Evolutionary conservation across 2,329 filamentous ascomycete species (phyloP).

Genomic region (Venturia aucupariae): DNA sequence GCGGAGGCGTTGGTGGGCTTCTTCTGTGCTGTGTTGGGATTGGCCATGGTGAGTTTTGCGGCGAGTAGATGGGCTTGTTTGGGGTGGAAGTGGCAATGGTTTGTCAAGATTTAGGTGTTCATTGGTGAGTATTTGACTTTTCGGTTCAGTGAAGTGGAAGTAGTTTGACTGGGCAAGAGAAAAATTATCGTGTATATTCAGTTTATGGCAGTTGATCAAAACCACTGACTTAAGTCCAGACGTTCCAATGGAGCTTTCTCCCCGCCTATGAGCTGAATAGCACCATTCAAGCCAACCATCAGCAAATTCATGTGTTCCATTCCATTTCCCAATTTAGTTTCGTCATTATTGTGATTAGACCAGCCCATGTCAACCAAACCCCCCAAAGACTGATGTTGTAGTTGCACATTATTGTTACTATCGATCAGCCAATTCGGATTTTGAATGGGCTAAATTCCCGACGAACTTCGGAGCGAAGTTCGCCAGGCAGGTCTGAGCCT

Average conservation of each 20-base stretch:
- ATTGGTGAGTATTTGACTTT: too few relatives aligned
- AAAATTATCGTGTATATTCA: background rate
- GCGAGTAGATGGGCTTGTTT: conserved; percentile 29
- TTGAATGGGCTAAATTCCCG: background rate
- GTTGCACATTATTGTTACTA: background rate
- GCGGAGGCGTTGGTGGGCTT: conserved; percentile 27
- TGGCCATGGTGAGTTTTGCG: conserved; percentile 24
- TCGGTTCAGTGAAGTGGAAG: background rate
- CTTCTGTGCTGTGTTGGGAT: conserved; percentile 24
- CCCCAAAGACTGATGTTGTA: background rate
- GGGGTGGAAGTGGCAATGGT: conserved; percentile 25
- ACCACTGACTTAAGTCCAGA: background rate
- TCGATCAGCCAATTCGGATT: background rate
- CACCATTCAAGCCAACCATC: background rate
- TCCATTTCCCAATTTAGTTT: background rate
- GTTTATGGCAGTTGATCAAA: background rate
- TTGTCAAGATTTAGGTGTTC: conserved; percentile 16
- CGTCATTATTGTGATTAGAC: background rate
- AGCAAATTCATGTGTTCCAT: background rate
- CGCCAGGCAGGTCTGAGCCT: background rate
- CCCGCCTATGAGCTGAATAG: background rate
- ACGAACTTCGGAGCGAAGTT: background rate
- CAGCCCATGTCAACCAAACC: background rate
- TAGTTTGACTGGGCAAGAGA: background rate
- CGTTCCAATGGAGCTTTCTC: background rate